Percentiles rank a stretch among this genome's conserved stretches.
Evolutionary conservation across 2,329 filamentous ascomycete genomes (phyloP).

Genomic region (Sordariomycetes sp.): DNA sequence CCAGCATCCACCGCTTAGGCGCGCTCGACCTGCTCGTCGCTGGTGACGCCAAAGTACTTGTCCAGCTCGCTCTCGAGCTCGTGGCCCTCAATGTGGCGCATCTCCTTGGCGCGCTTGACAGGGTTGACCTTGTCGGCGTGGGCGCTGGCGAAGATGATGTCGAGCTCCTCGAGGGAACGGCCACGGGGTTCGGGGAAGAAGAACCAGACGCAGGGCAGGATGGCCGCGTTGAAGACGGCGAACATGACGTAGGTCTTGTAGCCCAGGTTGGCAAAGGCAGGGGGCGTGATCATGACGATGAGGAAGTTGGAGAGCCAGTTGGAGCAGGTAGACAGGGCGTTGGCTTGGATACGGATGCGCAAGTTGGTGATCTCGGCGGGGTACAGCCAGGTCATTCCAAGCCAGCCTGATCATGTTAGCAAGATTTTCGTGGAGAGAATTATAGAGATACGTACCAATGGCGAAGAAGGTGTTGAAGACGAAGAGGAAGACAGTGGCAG

Average conservation of each 20-base stretch:
- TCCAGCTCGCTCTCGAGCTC: constrained; percentile 16
- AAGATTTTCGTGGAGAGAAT: constrained; percentile 6
- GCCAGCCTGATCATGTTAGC: constrained; percentile 30
- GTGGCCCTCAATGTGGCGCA: constrained; percentile 13
- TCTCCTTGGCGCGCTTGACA: constrained; percentile 15
- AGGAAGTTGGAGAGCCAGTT: constrained; percentile 19
- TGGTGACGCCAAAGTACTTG: constrained; percentile 15
- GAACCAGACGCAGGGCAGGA: constrained; percentile 28
- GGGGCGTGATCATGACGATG: constrained; percentile 66
- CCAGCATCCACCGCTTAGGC: background rate
- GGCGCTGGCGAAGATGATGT: constrained; percentile 16
- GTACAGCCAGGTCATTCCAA: constrained; percentile 51
- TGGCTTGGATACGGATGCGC: constrained; percentile 44
- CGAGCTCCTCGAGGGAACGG: constrained; percentile 18
- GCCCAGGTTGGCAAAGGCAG: constrained; percentile 49
- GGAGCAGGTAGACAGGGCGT: constrained; percentile 45
- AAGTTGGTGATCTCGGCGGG: constrained; percentile 53
- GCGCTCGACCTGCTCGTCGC: constrained; percentile 7
- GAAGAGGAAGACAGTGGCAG: constrained; percentile 43
- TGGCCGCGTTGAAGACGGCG: constrained; percentile 26
- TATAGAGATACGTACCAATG: constrained; percentile 7
- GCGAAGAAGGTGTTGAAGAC: constrained; percentile 55
- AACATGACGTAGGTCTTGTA: constrained; percentile 49
- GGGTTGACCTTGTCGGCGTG: constrained; percentile 14
- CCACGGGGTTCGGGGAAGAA: constrained; percentile 18